These are phyloP conservation scores for Ilex paraguariensis DNA, from an alignment of 305 asterid genomes.

Conservation along the genomic window DNA sequence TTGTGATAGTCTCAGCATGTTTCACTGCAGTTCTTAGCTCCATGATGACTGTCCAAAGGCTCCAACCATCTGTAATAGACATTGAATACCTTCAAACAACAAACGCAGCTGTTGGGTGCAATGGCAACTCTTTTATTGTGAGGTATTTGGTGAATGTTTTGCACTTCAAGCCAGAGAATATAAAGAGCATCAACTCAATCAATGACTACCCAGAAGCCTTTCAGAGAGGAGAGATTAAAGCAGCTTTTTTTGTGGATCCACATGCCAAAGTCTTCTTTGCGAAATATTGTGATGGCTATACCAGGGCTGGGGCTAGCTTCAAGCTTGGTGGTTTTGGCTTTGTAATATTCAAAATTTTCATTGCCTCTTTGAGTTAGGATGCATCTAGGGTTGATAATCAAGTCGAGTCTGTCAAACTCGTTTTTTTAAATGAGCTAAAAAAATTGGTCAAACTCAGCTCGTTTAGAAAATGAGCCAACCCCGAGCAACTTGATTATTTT, in stretches of 20 bases:
- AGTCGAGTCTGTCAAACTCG: too few species aligned
- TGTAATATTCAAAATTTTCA: conserved; percentile 30
- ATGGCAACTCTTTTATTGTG: too few species aligned
- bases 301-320: conserved; percentile 32
- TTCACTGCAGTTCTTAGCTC: conserved; percentile 64
- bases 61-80: conserved; percentile 23
- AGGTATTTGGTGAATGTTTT: too few species aligned
- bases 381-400: too few species aligned
- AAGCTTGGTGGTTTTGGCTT: conserved; percentile 72
- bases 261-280: conserved; percentile 13
- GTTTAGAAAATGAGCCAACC: too few species aligned
- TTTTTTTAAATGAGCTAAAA: too few species aligned
- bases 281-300: conserved; percentile 46
- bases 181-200: conserved; percentile 30
- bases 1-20: conserved; percentile 43
- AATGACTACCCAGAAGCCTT: conserved; percentile 45
- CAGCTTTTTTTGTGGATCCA: conserved; percentile 61
- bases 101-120: too few species aligned
- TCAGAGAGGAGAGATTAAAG: conserved; percentile 39
- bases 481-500: too few species aligned
- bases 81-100: too few species aligned
- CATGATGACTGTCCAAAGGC: conserved; percentile 57
- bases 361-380: not conserved
- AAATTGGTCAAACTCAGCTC: too few species aligned
- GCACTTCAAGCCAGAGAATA: conserved; percentile 28